phyloP scores from a whole-genome alignment of 805 yeast genomes.

The Saccharomyces mikatae region DNA sequence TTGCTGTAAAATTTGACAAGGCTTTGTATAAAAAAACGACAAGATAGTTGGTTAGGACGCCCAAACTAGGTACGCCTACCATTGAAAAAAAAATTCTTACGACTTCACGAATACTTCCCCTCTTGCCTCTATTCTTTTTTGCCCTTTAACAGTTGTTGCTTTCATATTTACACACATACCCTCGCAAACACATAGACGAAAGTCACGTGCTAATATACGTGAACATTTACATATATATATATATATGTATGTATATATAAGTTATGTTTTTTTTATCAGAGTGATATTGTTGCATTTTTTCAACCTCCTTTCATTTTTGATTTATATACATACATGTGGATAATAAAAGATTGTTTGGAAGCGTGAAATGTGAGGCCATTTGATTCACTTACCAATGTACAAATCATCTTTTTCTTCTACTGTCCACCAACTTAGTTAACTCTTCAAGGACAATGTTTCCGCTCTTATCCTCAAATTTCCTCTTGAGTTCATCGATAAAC shows the following conservation, averaged over 20 bases:
- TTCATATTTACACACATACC: neutral
- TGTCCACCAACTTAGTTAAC: neutral
- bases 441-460: neutral
- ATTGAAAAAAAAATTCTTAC: neutral
- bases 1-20: slow-evolving; percentile 23
- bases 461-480: slow-evolving; percentile 1
- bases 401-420: neutral
- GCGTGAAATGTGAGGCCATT: neutral
- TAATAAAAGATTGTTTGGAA: neutral
- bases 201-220: too few relatives aligned
- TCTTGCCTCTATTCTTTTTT: neutral
- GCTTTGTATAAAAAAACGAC: slow-evolving; percentile 9
- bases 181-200: neutral
- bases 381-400: neutral
- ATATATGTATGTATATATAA: neutral
- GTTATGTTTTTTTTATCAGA: neutral
- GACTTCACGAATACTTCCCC: neutral
- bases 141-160: neutral
- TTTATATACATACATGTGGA: neutral
- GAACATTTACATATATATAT: neutral
- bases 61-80: neutral
- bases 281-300: neutral
- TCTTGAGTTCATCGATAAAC: slow-evolving; percentile 2
- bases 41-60: neutral
- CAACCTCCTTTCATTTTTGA: neutral